Conservation (phyloP, 352 stramenopile genomes). For the Globisporangium cederbergense region DNA sequence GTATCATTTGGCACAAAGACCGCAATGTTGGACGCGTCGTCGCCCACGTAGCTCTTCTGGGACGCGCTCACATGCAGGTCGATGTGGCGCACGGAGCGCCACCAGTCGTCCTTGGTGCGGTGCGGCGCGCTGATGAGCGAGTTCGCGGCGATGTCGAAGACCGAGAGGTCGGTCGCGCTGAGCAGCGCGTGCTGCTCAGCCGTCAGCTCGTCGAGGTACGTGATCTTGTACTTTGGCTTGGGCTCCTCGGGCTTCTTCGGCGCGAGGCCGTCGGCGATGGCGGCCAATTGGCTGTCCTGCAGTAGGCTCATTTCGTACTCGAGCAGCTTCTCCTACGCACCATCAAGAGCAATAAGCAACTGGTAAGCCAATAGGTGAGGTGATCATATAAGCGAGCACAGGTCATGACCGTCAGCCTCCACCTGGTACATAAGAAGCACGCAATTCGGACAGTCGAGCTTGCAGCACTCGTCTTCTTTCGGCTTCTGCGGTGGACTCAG, state of each 20-base stretch:
- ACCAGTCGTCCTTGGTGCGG: slow-evolving; percentile 47
- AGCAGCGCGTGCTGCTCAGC: slow-evolving; percentile 29
- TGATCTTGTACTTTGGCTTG: slow-evolving; percentile 42
- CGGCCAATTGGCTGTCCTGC: slow-evolving; percentile 8
- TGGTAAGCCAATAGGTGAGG: not conserved
- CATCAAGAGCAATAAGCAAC: not conserved
- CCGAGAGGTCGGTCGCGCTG: slow-evolving; percentile 28
- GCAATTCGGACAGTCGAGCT: slow-evolving; percentile 84
- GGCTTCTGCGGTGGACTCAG: slow-evolving; percentile 59
- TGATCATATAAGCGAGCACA: not conserved
- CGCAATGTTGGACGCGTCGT: slow-evolving; percentile 73
- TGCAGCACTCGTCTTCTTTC: slow-evolving; percentile 79
- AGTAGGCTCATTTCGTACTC: slow-evolving; percentile 77
- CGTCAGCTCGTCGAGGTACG: slow-evolving; percentile 34
- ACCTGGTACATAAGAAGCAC: slow-evolving; percentile 86
- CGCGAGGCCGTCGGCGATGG: slow-evolving; percentile 10
- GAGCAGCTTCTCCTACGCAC: slow-evolving; percentile 65
- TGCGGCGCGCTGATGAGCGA: slow-evolving; percentile 57
- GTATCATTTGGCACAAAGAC: slow-evolving; percentile 73
- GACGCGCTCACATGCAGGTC: slow-evolving; percentile 45
- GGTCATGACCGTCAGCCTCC: not conserved
- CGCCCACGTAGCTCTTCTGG: slow-evolving; percentile 44
- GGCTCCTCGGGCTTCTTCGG: slow-evolving; percentile 26
- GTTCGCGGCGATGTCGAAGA: slow-evolving; percentile 55
- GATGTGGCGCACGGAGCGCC: slow-evolving; percentile 68